Percentiles rank a stretch among this genome's conserved stretches.
phyloP scores from a whole-genome alignment of 1,284 basidiomycete species.

The Rhizoctonia solani region DNA sequence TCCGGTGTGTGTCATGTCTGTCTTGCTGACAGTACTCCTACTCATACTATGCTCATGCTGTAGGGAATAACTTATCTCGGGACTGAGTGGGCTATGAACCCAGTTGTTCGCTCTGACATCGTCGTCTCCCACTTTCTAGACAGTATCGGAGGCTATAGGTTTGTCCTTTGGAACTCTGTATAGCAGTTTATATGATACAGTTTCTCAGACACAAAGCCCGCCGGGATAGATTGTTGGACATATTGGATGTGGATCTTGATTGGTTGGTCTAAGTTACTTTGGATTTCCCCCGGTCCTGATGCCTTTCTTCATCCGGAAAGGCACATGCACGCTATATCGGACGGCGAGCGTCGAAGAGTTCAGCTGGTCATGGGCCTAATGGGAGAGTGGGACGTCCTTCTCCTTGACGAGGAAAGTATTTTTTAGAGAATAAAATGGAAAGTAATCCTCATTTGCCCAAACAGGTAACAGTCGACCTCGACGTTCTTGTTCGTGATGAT shows the following conservation, averaged over 20 bases:
- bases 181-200: not conserved
- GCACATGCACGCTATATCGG: constrained; percentile 91
- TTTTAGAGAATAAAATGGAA: not conserved
- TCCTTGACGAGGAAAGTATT: constrained; percentile 80
- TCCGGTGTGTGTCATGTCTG: constrained; percentile 45
- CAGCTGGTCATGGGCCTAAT: constrained; percentile 98
- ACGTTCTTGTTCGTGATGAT: constrained; percentile 92
- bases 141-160: constrained; percentile 86
- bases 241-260: constrained; percentile 92
- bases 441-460: not conserved
- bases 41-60: constrained; percentile 11
- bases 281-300: not conserved
- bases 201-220: constrained; percentile 76
- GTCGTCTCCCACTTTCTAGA: constrained; percentile 88
- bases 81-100: constrained; percentile 95
- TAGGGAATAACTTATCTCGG: constrained; percentile 87
- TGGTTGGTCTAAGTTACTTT: constrained; percentile 49
- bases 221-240: constrained; percentile 83
- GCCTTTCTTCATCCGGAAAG: constrained; percentile 42
- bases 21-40: not conserved
- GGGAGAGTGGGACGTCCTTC: constrained; percentile 90
- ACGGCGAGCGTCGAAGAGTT: constrained; percentile 92
- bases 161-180: not conserved
- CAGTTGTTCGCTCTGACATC: constrained; percentile 92
- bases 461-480: constrained; percentile 97